Conservation (phyloP, 495 filamentous ascomycete genomes). For the Monascus purpureus region DNA sequence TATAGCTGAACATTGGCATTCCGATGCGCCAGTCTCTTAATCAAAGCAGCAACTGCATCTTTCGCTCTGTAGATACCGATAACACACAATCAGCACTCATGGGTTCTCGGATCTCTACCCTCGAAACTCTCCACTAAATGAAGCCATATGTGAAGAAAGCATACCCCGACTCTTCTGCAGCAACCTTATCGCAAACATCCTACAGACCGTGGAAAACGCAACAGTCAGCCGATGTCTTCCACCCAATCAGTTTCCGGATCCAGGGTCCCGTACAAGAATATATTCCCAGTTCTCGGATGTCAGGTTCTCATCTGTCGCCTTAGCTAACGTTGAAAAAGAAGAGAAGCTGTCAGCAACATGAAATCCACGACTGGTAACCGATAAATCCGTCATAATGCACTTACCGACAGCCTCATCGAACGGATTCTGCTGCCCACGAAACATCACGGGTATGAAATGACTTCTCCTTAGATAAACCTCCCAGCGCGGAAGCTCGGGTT, state of each 20-base stretch:
- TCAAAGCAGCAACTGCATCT: slow-evolving; percentile 86
- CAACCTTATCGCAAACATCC: slow-evolving; percentile 94
- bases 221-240: slow-evolving; percentile 5
- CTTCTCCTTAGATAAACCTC: no score
- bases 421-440: slow-evolving; percentile 64
- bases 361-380: background rate
- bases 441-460: slow-evolving; percentile 34
- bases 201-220: slow-evolving; percentile 13
- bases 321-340: slow-evolving; percentile 45
- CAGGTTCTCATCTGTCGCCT: slow-evolving; percentile 97
- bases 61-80: slow-evolving; percentile 48
- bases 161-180: slow-evolving; percentile 47
- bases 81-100: slow-evolving; percentile 10
- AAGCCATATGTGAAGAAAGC: slow-evolving; percentile 5
- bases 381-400: slow-evolving; percentile 11
- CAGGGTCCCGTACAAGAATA: slow-evolving; percentile 53
- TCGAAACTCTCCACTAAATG: background rate
- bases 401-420: slow-evolving; percentile 74
- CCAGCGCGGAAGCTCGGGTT: no score
- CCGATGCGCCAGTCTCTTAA: slow-evolving; percentile 88
- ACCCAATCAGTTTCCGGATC: background rate
- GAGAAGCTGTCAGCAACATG: slow-evolving; percentile 11
- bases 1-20: slow-evolving; percentile 99
- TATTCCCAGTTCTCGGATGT: slow-evolving; percentile 98
- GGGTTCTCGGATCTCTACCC: no score